Conservation (phyloP, 208 protist species). For the Porcisia hertigi region DNA sequence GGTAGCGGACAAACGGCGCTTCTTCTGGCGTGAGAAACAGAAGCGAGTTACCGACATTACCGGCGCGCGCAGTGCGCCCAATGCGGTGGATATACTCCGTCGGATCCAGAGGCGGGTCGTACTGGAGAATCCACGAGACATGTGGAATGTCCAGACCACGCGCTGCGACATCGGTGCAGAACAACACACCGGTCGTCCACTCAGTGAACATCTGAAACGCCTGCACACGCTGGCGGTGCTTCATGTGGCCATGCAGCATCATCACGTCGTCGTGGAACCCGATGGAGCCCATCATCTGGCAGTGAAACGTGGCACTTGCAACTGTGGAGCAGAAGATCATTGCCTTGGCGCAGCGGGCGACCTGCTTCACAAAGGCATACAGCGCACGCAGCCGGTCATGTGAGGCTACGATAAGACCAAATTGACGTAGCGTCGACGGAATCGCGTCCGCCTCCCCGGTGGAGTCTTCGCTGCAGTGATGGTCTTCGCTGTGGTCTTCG, state of each 20-base stretch:
- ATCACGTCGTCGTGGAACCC: constrained; percentile 96
- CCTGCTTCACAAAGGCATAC: constrained; percentile 97
- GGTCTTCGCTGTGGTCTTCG: constrained; percentile 1
- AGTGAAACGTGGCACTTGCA: constrained; percentile 97
- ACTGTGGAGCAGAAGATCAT: constrained; percentile 98
- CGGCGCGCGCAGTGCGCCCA: constrained; percentile 95
- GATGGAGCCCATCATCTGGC: constrained; percentile 98
- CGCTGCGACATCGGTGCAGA: constrained; percentile 96
- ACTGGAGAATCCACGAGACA: constrained; percentile 98
- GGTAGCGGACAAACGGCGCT: constrained; percentile 85
- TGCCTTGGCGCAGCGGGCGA: constrained; percentile 94
- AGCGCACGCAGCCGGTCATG: constrained; percentile 79
- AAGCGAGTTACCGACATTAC: constrained; percentile 89
- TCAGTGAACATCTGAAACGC: constrained; percentile 91
- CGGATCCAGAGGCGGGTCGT: constrained; percentile 95
- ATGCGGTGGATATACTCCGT: constrained; percentile 97
- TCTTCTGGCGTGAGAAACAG: constrained; percentile 94
- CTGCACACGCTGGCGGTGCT: constrained; percentile 93
- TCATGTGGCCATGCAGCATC: constrained; percentile 96
- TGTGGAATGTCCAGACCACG: constrained; percentile 95
- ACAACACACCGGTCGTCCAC: constrained; percentile 88
- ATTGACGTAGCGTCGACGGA: constrained; percentile 80
- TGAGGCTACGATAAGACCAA: constrained; percentile 75
- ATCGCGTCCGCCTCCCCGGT: constrained; percentile 60
- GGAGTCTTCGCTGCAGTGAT: constrained; percentile 8